Evolutionary conservation across 176 grass and related monocot genomes (phyloP).

Genomic region (Otatea glauca): DNA sequence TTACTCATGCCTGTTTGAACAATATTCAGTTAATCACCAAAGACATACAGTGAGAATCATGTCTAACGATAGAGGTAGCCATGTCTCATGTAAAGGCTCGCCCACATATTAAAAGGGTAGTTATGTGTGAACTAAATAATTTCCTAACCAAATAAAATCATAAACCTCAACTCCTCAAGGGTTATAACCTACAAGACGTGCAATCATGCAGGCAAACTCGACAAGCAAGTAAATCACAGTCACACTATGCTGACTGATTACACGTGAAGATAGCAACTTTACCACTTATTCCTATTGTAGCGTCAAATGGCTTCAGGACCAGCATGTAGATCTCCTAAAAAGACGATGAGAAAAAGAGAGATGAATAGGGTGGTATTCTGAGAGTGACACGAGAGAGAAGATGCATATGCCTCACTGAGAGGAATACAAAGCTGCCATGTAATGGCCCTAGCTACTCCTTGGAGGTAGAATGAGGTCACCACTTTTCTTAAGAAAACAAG

Average conservation of each 20-base stretch:
- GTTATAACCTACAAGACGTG: neutral
- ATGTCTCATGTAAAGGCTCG: constrained; percentile 12
- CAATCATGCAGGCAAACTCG: neutral
- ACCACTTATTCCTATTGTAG: constrained; percentile 27
- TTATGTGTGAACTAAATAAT: constrained; percentile 28
- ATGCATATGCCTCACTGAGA: constrained; percentile 1
- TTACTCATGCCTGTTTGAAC: neutral
- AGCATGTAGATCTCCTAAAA: constrained; percentile 36
- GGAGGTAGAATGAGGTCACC: constrained; percentile 14
- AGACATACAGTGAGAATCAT: constrained; percentile 6
- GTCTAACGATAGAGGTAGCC: constrained; percentile 3
- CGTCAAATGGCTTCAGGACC: constrained; percentile 34
- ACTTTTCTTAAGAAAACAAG: constrained; percentile 47
- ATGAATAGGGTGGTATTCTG: constrained; percentile 26
- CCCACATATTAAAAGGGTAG: neutral
- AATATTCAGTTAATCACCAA: constrained; percentile 26
- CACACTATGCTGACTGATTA: constrained; percentile 7
- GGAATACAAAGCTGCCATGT: constrained; percentile 24
- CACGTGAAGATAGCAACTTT: constrained; percentile 38
- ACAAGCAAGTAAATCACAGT: constrained; percentile 32
- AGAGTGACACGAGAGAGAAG: constrained; percentile 42
- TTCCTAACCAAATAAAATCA: constrained; percentile 15
- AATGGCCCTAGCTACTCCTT: constrained; percentile 14
- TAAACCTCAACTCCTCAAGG: neutral
- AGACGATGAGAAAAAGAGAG: neutral